Evolutionary conservation across 2,329 filamentous ascomycete genomes (phyloP).

Genomic region (Cryphonectria radicalis): DNA sequence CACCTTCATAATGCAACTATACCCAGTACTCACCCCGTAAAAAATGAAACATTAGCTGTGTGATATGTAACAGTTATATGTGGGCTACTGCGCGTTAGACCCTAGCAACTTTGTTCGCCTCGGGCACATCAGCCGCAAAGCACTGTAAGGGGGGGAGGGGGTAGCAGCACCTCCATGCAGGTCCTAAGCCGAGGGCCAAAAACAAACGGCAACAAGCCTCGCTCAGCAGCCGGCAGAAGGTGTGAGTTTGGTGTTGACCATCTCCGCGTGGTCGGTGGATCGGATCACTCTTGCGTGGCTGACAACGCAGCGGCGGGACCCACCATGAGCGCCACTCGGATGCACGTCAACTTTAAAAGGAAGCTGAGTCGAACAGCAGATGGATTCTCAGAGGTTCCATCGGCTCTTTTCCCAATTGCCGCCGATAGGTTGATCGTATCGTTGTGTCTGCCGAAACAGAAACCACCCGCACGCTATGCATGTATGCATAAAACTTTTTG

Average conservation of each 20-base stretch:
- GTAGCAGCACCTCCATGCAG: neutral
- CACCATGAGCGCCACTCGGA: neutral
- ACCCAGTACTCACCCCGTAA: neutral
- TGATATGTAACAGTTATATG: neutral
- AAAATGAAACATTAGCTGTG: neutral
- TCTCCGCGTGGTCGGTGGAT: conserved; percentile 7
- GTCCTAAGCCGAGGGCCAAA: neutral
- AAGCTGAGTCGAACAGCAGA: neutral
- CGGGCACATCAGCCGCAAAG: neutral
- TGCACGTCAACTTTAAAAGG: conserved; percentile 10
- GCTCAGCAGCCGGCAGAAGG: neutral
- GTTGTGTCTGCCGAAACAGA: neutral
- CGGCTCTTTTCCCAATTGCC: neutral
- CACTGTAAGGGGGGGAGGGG: too few species aligned
- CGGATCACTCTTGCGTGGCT: conserved; percentile 6
- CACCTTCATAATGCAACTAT: neutral
- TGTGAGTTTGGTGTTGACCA: neutral
- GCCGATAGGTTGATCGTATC: neutral
- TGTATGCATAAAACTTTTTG: neutral
- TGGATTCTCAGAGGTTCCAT: conserved; percentile 2
- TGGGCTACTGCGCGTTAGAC: neutral
- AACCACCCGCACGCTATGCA: neutral
- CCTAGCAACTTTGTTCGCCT: neutral
- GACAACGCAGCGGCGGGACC: conserved; percentile 1
- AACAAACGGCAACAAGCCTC: neutral